Base-by-base conservation (phyloP, 2,329 filamentous ascomycete species). In the Coniochaeta sp. region DNA sequence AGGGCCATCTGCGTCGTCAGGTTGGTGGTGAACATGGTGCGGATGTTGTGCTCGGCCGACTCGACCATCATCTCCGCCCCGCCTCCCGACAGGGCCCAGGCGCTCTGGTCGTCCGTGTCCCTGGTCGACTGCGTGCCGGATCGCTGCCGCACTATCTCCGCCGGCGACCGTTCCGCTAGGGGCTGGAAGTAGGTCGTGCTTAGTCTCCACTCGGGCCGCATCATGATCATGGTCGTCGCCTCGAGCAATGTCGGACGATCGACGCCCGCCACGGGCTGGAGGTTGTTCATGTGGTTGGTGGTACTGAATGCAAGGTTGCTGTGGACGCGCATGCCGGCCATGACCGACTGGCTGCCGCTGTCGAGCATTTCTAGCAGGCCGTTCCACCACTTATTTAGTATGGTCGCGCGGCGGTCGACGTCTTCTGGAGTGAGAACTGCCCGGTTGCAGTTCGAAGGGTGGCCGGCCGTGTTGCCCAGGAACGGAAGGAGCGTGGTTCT, bases 301-400 rank as follows among this genome's bases (percentile, higher is more conserved):
- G 66, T 62, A 6, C 65, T 63, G 9, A 65, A 61, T 8, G 66
- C 65, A 22, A 63, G 61, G 44, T 34, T 54, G 24, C 59, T 63
- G 59, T 59, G 64, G 57, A 61, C 61, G 61, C 66, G 66, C 61
- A 75, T 65, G 47, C 47, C 47, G 6, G 64, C 64, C 60, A 84
- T 83, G 34, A 89, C 64, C 28, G 66, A 61, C 31, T 62, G 63
- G 47, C 24, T 31, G 7, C 65, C 61, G 28, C 60, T 89, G 65
- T 92, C 87, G 26, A 96, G 82, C 78, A 96, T 86, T 62, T 95
- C 91, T 60, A 96, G 76, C 43, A 96, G 77, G 1, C 85, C 87
- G 50, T 81, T 88, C 93, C 93, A 97, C 93, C 93, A 97, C 70
- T 90, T 93, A 71, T 95, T 91, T 61, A 96, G 76, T 56, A 96